A percentile compares a stretch with the other conserved stretches of the same genome.
phyloP scores from a whole-genome alignment of 257 asterid genomes.

The Rauvolfia tetraphylla region DNA sequence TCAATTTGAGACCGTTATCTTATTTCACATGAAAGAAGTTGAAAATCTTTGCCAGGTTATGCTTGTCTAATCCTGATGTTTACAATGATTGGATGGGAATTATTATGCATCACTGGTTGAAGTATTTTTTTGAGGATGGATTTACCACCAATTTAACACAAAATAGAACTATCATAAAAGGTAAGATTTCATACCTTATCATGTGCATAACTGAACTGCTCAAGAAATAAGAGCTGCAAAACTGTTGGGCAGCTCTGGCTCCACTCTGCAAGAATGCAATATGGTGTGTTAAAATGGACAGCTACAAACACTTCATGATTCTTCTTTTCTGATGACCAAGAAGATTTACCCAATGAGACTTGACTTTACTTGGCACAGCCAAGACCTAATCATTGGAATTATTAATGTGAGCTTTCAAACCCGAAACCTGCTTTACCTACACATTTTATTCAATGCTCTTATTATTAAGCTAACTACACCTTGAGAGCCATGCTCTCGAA shows the following conservation, averaged over 20 bases:
- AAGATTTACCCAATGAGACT: neutral
- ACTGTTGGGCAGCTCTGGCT: slow-evolving; percentile 71
- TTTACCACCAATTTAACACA: slow-evolving; percentile 13
- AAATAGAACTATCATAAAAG: slow-evolving; percentile 8
- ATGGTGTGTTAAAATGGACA: neutral
- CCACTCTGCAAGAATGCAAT: slow-evolving; percentile 60
- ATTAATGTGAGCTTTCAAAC: neutral
- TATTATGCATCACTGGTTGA: neutral
- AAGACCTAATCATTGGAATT: neutral
- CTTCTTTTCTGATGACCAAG: neutral
- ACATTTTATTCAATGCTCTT: neutral
- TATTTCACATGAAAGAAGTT: neutral
- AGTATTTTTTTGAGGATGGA: neutral
- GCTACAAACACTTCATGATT: neutral
- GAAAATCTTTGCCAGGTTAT: neutral
- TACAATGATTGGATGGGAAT: neutral
- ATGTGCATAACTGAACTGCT: slow-evolving; percentile 93
- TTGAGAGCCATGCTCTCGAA: neutral
- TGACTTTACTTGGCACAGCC: neutral
- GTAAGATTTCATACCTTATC: slow-evolving; percentile 62
- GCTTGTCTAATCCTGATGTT: neutral
- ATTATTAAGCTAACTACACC: neutral
- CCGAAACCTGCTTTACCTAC: neutral
- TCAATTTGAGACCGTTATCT: neutral
- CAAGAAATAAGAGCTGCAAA: slow-evolving; percentile 77